Base-by-base conservation (phyloP, 768 basidiomycete species). In the Lactarius akahatsu region DNA sequence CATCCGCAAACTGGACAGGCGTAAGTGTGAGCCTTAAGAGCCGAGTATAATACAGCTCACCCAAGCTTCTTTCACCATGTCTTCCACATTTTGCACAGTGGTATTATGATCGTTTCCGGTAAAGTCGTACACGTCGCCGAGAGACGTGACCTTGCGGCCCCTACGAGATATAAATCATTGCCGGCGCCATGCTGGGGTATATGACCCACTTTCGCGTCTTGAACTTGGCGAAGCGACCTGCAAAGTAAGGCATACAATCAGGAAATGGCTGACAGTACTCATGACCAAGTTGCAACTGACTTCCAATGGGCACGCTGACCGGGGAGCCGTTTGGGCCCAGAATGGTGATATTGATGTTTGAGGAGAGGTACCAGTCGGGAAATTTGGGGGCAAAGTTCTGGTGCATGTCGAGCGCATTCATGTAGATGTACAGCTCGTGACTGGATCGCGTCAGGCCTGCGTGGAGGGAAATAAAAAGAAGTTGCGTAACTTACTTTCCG, bases 311-410 rank as follows among this genome's bases (percentile, higher is more conserved):
- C 0, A 81, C 76, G 57, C 75, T 81, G 66, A 76, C 73, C 1
- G 65, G 67, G 32, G 77, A 66, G 18, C 78, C 80, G 16, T 74
- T 62, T 47, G 77, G 71, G 71, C 83, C 81, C 18, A 80, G 68
- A 13, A 90, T 73, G 2, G 92, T 94, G 73, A 96, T 91, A 77
- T 96, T 91, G 63, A 86, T 90, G 71, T 96, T 96, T 2, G 88
- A 91, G 1, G 92, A 86, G 57, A 97, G 77, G 75, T 94, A 95
- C 55, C 87, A 81, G 7, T 90, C 92, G 6, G 83, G 80, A 75
- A 87, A 81, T 55, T 84, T 77, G 3, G 86, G 87, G 3, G 78
- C 86, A 71, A 93, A 90, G 73, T 89, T 89, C 61, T 80, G 76
- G 74, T 89, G 79, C 89, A 90, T 88, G 74, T 91, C 89, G 32